Evolutionary conservation across 768 basidiomycete genomes (phyloP).

Genomic region (Guyanaporus albipodus): DNA sequence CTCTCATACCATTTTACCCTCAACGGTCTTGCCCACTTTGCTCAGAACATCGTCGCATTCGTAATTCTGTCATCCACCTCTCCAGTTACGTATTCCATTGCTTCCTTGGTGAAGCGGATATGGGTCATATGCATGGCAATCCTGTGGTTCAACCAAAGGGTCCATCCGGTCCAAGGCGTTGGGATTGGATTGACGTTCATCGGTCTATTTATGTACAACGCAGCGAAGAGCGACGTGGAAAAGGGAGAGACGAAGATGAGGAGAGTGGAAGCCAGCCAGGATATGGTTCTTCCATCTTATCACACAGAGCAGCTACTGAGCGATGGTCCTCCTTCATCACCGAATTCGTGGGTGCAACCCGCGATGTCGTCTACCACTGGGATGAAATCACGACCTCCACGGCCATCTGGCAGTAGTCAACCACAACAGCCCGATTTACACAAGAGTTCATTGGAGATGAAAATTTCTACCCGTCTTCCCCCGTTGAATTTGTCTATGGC

Average conservation of each 20-base stretch:
- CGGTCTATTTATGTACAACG: constrained; percentile 95
- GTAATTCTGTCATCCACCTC: constrained; percentile 93
- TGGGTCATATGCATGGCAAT: constrained; percentile 98
- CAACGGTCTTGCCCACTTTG: constrained; percentile 95
- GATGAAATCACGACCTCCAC: constrained; percentile 18
- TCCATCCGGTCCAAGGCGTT: constrained; percentile 78
- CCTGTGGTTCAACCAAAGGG: constrained; percentile 88
- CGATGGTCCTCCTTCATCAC: constrained; percentile 34
- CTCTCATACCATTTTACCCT: constrained; percentile 81
- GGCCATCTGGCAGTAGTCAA: constrained; percentile 1
- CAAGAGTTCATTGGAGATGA: constrained; percentile 14
- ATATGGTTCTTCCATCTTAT: constrained; percentile 65
- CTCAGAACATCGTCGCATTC: constrained; percentile 97
- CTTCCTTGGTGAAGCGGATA: constrained; percentile 95
- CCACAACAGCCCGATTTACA: constrained; percentile 2
- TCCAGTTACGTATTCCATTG: constrained; percentile 98
- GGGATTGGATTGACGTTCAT: constrained; percentile 90
- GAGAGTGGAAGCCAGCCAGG: constrained; percentile 66
- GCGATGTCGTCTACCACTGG: constrained; percentile 24
- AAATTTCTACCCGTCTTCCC: constrained; percentile 11
- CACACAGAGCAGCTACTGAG: constrained; percentile 47
- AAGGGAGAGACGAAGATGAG: constrained; percentile 87
- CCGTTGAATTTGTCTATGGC: constrained; percentile 18
- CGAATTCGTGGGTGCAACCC: constrained; percentile 1
- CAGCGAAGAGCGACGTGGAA: constrained; percentile 88